Evolutionary conservation across 2,329 filamentous ascomycete species (phyloP), one percentile per base, ranked within the genome.

Genomic region (Tolypocladium ovalisporum): DNA sequence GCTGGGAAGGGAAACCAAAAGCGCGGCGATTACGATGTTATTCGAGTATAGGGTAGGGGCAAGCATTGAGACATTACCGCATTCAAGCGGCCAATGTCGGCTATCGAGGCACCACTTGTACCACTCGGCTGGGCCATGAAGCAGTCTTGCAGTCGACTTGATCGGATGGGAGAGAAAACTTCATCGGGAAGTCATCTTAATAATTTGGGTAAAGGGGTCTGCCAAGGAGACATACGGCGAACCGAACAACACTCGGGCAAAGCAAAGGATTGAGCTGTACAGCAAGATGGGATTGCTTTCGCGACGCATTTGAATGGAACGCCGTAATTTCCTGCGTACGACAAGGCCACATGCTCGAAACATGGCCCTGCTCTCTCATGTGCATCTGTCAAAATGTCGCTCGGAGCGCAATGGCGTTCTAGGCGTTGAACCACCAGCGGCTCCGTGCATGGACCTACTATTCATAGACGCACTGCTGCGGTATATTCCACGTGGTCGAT

Each of bases 401-500:
- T 22, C 22, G 47, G 47, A 52, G 47, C 47, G 4, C 19, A 35
- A 52, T 35, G 47, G 47, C 19, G 34, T 17, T 27, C 29, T 34
- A 10, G 17, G 10, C 17, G 19, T 34, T 9, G 19, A 34, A 22
- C 29, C 29, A 29, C 4, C 29, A 19, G 2, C 29, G 29, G 29
- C 47, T 22, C 29, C 29, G 19, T 52, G 47, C 47, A 52, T 52
- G 22, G 27, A 32, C 29, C 17, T 13, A 12, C 10, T 10, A n/a
- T n/a, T 51, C 24, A 51, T 19, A 52, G 47, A 51, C 19, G 29
- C 29, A 52, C 29, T 47, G 42, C 10, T 47, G 15, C 29, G 12
- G 35, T 32, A n/a, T 37, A 52, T 32, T n/a, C 55, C 55, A 56
- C 55, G 55, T 56, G 55, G 55, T 22, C 39, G 37, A 37, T 56